Conservation (phyloP, 345 rosid species). For the Populus pruinosa region DNA sequence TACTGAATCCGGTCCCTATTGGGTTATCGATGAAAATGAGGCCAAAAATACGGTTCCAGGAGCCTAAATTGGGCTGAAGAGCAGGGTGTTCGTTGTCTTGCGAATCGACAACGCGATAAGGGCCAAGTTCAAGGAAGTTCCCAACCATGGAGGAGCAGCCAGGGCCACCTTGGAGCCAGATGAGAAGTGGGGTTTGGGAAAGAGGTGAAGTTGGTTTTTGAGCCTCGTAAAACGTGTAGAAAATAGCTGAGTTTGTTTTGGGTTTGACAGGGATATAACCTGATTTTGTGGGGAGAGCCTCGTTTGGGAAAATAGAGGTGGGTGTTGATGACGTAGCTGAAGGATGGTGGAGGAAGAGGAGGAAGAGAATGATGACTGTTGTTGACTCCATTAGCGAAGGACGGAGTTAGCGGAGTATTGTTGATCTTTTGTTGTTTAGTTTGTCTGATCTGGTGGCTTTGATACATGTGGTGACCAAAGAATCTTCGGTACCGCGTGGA, state of each 20-base stretch:
- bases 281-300: slow-evolving; percentile 72
- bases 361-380: slow-evolving; percentile 1
- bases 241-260: slow-evolving; percentile 55
- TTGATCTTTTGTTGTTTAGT: background rate
- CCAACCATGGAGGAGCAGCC: slow-evolving; percentile 94
- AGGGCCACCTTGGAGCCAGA: slow-evolving; percentile 94
- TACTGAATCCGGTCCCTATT: slow-evolving; percentile 78
- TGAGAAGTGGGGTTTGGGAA: slow-evolving; percentile 57
- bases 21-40: slow-evolving; percentile 77
- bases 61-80: slow-evolving; percentile 52
- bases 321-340: slow-evolving; percentile 18
- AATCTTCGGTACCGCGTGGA: background rate
- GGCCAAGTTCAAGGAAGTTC: slow-evolving; percentile 82
- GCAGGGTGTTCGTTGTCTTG: slow-evolving; percentile 9
- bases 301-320: slow-evolving; percentile 38
- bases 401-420: no score
- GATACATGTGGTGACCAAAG: background rate
- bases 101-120: slow-evolving; percentile 55
- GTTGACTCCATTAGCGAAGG: slow-evolving; percentile 13
- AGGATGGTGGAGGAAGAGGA: slow-evolving; percentile 8
- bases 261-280: slow-evolving; percentile 70
- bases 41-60: slow-evolving; percentile 85
- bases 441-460: no score
- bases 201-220: slow-evolving; percentile 42
- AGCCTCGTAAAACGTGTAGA: slow-evolving; percentile 77